Base-by-base conservation (phyloP, 2,329 filamentous ascomycete genomes). In the Venturia carpophila region DNA sequence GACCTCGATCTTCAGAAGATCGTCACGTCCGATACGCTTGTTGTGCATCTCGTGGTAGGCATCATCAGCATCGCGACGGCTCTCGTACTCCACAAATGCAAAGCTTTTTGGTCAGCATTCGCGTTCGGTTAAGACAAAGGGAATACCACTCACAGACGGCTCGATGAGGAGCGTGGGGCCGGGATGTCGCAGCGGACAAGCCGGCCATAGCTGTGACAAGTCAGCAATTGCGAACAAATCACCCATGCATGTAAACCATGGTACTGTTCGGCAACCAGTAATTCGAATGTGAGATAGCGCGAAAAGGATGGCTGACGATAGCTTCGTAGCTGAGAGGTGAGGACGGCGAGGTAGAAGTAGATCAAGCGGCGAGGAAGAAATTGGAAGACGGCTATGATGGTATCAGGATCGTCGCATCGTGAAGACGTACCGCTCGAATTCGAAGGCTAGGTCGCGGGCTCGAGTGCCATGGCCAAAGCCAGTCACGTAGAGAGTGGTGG, bases 41-140 rank as follows among this genome's bases (percentile, higher is more conserved):
- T 97, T 97, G 76, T 99, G 94, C 94, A 99, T 99, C 81, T 99
- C 94, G 77, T 99, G 91, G 76, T 99, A 99, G 60, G 94, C 94
- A 80, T 99, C 94, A 77, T 99, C 94, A 69, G 94, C 92, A 82
- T 99, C 94, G 71, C 94, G 92, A 72, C 93, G 91, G 77, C 92
- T 95, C 82, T 99, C 94, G 78, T 99, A 99, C 80, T 99, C 94
- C 69, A 99, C 94, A 77, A 99, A 99, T 45, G 94, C 94, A 77
- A 99, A 99, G 71, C 94, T 87, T 9, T 34, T 42, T n/a, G 19
- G 64, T 66, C 24, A 63, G 64, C 42, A 17, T 24, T 24, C 27
- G 45, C 60, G 19, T 67, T 47, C 65, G 67, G 66, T 64, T 34
- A 34, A 66, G 64, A 43, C 10, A 58, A 60, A 65, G 17, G 61